Evolutionary conservation across 208 protist genomes (phyloP).

Genomic region (Crithidia brevicula): DNA sequence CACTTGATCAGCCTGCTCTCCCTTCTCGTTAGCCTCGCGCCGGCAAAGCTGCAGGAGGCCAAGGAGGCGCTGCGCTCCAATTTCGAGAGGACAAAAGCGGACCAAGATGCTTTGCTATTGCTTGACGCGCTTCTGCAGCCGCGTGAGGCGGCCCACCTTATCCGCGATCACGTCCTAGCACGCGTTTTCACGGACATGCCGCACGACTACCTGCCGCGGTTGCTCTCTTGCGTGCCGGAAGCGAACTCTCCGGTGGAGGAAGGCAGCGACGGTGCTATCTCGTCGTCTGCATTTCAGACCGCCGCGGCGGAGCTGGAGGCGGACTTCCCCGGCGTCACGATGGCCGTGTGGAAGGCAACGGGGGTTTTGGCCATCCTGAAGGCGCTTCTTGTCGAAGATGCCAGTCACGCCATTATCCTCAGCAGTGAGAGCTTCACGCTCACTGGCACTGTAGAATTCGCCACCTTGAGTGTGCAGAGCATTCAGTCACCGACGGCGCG

Average conservation of each 20-base stretch:
- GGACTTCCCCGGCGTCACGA: conserved; percentile 16
- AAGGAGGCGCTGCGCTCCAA: conserved; percentile 32
- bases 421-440: conserved; percentile 21
- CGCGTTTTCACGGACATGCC: conserved; percentile 21
- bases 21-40: conserved; percentile 52
- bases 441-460: conserved; percentile 19
- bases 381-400: conserved; percentile 45
- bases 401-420: conserved; percentile 22
- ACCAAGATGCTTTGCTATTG: conserved; percentile 46
- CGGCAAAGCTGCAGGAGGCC: conserved; percentile 32
- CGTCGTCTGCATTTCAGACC: not conserved
- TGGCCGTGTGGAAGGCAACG: conserved; percentile 55
- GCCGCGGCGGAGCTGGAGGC: conserved; percentile 9
- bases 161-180: conserved; percentile 28
- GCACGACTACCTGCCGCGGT: conserved; percentile 6
- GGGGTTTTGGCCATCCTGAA: conserved; percentile 72
- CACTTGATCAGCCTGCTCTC: conserved; percentile 58
- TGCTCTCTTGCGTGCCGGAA: conserved; percentile 5
- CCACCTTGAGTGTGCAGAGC: conserved; percentile 24
- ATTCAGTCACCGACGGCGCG: conserved; percentile 34
- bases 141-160: conserved; percentile 19
- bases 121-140: conserved; percentile 48
- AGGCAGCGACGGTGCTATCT: not conserved
- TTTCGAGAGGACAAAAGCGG: conserved; percentile 34
- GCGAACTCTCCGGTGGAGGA: not conserved